Conservation (phyloP, 2,329 filamentous ascomycete species). For the Alternaria hordeiaustralica region DNA sequence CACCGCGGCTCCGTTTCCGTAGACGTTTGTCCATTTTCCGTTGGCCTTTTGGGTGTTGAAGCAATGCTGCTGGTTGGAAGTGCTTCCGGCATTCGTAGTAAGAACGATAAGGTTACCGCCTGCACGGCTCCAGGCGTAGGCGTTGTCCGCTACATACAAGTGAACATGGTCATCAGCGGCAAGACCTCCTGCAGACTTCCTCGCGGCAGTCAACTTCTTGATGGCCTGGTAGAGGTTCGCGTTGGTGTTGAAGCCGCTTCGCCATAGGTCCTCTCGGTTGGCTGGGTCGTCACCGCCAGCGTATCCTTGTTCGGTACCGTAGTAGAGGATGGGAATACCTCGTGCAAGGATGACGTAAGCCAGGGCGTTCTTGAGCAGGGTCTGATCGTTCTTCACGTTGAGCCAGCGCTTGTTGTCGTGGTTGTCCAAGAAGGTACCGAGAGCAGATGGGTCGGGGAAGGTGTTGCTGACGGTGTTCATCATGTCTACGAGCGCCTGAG, state of each 20-base stretch:
- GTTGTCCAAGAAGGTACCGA: constrained; percentile 50
- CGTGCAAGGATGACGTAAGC: constrained; percentile 47
- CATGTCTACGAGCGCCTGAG: constrained; percentile 45
- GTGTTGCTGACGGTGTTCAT: constrained; percentile 40
- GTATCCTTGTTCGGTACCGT: constrained; percentile 50
- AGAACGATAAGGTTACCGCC: constrained; percentile 55
- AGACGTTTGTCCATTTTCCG: constrained; percentile 52
- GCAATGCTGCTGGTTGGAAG: constrained; percentile 50
- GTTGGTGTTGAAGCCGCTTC: constrained; percentile 43
- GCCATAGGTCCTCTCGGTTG: constrained; percentile 52
- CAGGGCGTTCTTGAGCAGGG: constrained; percentile 48
- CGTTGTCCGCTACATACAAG: constrained; percentile 51
- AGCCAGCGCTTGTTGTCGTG: constrained; percentile 50
- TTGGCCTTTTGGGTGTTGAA: constrained; percentile 51
- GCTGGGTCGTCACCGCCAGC: constrained; percentile 46
- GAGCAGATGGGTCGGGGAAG: constrained; percentile 44
- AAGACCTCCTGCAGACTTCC: constrained; percentile 51
- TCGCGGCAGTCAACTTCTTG: constrained; percentile 32
- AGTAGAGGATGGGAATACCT: constrained; percentile 51
- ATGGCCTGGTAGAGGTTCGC: constrained; percentile 39
- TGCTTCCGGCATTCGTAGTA: constrained; percentile 54
- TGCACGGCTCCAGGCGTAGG: constrained; percentile 56
- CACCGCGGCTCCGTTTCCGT: constrained; percentile 46
- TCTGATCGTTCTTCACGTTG: constrained; percentile 44
- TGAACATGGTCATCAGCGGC: constrained; percentile 54